Evolutionary conservation across 441 rosid genomes (phyloP).

Genomic region (Adansonia grandidieri): DNA sequence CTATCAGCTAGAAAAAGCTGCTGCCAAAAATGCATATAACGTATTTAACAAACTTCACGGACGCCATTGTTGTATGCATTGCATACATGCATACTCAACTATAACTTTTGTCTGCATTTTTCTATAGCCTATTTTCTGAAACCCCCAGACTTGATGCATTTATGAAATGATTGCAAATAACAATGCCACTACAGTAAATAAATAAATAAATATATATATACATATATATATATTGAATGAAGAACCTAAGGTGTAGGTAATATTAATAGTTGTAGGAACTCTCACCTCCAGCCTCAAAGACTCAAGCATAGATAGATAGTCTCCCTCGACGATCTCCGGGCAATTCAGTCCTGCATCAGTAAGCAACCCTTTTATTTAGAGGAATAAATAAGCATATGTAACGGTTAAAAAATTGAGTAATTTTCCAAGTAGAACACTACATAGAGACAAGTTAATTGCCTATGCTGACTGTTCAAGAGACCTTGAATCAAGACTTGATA

Average conservation of each 20-base stretch:
- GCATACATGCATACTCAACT: constrained; percentile 16
- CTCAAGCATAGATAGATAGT: neutral
- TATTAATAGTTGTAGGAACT: neutral
- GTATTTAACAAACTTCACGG: neutral
- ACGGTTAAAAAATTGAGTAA: too few species aligned
- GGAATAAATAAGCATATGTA: neutral
- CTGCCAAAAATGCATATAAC: neutral
- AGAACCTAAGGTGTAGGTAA: constrained; percentile 11
- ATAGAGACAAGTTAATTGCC: neutral
- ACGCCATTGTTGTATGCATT: neutral
- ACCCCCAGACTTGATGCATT: constrained; percentile 14
- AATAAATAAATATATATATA: too few species aligned
- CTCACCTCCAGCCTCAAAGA: neutral
- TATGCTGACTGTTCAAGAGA: neutral
- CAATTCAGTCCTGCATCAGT: constrained; percentile 32
- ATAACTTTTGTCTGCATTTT: neutral
- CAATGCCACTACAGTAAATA: constrained; percentile 12
- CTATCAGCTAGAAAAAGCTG: neutral
- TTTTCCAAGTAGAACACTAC: neutral
- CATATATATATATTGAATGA: constrained; percentile 9
- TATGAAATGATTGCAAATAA: constrained; percentile 24
- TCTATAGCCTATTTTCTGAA: neutral
- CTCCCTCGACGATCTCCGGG: constrained; percentile 24
- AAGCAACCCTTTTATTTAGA: constrained; percentile 5
- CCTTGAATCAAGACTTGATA: neutral